These are phyloP conservation scores for Cryphonectria radicalis DNA, from an alignment of 2,329 filamentous ascomycete species.

Conservation along the genomic window DNA sequence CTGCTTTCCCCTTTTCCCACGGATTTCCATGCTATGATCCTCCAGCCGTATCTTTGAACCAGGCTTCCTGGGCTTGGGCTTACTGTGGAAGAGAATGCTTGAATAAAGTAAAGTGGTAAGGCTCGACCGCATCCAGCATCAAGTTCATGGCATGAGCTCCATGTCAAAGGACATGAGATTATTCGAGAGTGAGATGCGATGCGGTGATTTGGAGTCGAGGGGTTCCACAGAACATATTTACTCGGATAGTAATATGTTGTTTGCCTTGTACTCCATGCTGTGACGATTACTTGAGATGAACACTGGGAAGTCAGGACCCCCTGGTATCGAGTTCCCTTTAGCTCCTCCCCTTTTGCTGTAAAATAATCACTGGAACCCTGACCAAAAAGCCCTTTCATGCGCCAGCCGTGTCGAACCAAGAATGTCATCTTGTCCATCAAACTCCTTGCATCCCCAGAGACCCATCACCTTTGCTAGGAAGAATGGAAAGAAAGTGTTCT, in stretches of 20 bases:
- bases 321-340: background rate
- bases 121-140: too few relatives aligned
- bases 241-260: background rate
- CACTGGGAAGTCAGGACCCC: too few relatives aligned
- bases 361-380: background rate
- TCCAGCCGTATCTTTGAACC: background rate
- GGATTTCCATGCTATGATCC: background rate
- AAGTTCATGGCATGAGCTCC: too few relatives aligned
- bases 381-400: background rate
- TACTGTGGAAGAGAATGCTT: background rate
- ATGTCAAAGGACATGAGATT: background rate
- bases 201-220: background rate
- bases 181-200: background rate
- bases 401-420: background rate
- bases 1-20: background rate
- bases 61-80: background rate
- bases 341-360: background rate
- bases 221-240: background rate
- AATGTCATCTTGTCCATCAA: background rate
- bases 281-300: background rate
- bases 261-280: background rate
- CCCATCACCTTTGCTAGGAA: too few relatives aligned
- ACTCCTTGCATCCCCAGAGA: background rate
- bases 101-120: too few relatives aligned
- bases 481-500: background rate